These are phyloP conservation scores for Sugiyamaella novakii DNA, from an alignment of 1,139 yeast genomes.

Conservation along the genomic window DNA sequence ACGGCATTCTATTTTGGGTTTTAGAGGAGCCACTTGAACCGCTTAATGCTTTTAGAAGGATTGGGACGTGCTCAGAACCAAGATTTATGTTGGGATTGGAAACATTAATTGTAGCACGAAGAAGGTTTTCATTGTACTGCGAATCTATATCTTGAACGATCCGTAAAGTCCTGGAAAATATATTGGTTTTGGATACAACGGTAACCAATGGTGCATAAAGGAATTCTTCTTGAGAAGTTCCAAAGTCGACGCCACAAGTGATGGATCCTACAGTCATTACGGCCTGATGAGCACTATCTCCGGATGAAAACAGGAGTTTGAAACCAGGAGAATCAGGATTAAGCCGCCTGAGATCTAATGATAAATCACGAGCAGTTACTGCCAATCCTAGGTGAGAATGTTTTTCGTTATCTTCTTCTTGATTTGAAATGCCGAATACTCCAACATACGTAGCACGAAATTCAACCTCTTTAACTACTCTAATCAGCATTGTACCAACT, in stretches of 20 bases:
- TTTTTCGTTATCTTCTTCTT: conserved; percentile 7
- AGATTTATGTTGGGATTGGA: conserved; percentile 46
- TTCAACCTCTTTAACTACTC: conserved; percentile 43
- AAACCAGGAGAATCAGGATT: conserved; percentile 46
- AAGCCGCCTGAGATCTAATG: conserved; percentile 44
- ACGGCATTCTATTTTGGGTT: conserved; percentile 12
- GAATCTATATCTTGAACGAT: conserved; percentile 35
- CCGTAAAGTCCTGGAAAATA: conserved; percentile 42
- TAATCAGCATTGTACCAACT: conserved; percentile 38
- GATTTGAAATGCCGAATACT: conserved; percentile 29
- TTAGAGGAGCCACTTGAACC: background rate
- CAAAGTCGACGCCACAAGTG: conserved; percentile 38
- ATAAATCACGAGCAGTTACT: conserved; percentile 42
- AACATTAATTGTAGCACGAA: conserved; percentile 41
- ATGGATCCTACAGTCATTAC: conserved; percentile 44
- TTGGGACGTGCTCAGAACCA: conserved; percentile 40
- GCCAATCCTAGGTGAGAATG: conserved; percentile 27
- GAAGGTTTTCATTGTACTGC: conserved; percentile 35
- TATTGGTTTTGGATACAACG: conserved; percentile 42
- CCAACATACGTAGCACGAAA: conserved; percentile 38
- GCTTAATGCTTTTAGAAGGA: conserved; percentile 31
- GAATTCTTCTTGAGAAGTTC: conserved; percentile 42
- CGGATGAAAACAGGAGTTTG: conserved; percentile 41
- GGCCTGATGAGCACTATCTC: conserved; percentile 47
- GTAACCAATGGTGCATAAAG: conserved; percentile 46